These are phyloP conservation scores for Anthoceros angustus DNA, from an alignment of 225 moss, liverwort and hornwort species.

Conservation along the genomic window DNA sequence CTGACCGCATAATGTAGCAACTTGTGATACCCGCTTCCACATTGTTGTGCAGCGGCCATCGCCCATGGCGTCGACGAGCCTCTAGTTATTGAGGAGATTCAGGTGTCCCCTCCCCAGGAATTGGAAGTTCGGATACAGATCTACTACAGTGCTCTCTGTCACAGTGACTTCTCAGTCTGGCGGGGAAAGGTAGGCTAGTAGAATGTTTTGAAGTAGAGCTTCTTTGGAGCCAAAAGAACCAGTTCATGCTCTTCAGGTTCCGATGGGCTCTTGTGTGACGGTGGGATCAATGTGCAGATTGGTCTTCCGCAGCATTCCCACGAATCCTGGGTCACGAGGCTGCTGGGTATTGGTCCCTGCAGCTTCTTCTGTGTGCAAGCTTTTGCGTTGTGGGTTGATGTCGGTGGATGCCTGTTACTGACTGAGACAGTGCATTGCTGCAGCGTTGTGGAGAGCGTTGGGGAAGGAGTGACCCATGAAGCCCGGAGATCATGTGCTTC, in stretches of 20 bases:
- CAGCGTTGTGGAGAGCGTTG: conserved; percentile 98
- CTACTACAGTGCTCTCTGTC: conserved; percentile 57
- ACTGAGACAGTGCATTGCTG: neutral
- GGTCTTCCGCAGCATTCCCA: conserved; percentile 52
- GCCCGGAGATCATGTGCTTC: conserved; percentile 73
- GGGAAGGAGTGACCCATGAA: conserved; percentile 47
- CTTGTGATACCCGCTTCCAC: too few species aligned
- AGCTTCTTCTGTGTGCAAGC: conserved; percentile 2
- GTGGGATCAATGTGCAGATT: conserved; percentile 7
- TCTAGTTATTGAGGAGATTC: conserved; percentile 54
- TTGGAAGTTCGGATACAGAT: conserved; percentile 82
- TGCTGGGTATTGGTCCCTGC: conserved; percentile 37
- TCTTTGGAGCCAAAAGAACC: too few species aligned
- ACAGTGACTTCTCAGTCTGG: conserved; percentile 59
- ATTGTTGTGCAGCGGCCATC: conserved; percentile 48
- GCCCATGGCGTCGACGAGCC: conserved; percentile 53
- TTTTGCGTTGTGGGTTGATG: neutral
- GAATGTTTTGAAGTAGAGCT: neutral
- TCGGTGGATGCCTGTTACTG: neutral
- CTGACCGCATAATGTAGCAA: neutral
- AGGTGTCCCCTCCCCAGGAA: conserved; percentile 68
- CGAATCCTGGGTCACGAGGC: conserved; percentile 94
- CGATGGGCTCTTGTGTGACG: neutral
- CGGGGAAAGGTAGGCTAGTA: conserved; percentile 25
- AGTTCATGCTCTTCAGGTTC: neutral